Percentiles rank a stretch among this genome's conserved stretches.
Conservation (phyloP, 768 basidiomycete genomes). For the Tylopilus plumbeoviolaceoides region DNA sequence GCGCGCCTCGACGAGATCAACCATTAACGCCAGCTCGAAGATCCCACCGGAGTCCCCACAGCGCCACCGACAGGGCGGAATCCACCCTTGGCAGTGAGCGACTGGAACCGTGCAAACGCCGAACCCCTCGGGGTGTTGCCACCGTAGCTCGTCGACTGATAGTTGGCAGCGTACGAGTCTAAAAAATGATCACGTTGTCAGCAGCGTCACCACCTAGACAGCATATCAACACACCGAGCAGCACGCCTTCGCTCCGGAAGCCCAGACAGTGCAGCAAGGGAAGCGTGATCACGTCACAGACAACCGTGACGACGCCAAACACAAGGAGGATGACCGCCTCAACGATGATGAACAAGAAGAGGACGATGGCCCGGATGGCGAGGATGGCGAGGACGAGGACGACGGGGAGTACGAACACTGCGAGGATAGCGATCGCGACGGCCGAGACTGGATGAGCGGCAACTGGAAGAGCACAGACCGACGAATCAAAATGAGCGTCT, state of each 20-base stretch:
- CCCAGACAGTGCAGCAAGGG: neutral
- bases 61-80: neutral
- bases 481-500: neutral
- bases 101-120: conserved; percentile 12
- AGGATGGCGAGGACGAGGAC: neutral
- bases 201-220: neutral
- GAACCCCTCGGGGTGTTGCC: conserved; percentile 14
- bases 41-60: neutral
- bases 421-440: neutral
- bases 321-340: neutral
- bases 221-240: conserved; percentile 10
- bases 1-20: neutral
- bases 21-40: neutral
- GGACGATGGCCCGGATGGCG: neutral
- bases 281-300: neutral
- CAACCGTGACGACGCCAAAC: neutral
- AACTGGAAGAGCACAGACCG: neutral
- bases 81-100: conserved; percentile 2
- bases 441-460: conserved; percentile 11
- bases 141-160: conserved; percentile 21
- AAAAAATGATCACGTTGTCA: neutral
- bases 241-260: neutral
- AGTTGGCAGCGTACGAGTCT: conserved; percentile 15
- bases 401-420: neutral
- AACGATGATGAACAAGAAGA: neutral